phyloP scores from a whole-genome alignment of 768 basidiomycete genomes.

The Melanogaster broomeanus region DNA sequence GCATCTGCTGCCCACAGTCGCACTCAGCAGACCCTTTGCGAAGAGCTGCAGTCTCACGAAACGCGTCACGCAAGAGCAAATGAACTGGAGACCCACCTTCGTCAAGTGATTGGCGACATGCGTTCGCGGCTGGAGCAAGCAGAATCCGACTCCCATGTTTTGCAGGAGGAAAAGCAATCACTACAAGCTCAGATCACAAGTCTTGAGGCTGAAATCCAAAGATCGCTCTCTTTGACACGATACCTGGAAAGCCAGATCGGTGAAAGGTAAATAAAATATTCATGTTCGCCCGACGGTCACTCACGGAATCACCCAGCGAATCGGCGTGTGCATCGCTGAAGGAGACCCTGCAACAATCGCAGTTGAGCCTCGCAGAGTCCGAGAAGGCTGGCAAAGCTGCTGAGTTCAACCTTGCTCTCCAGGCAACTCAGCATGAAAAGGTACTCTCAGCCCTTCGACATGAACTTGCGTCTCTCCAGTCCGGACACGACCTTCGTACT shows the following conservation, averaged over 20 bases:
- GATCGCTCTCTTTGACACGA: slow-evolving; percentile 57
- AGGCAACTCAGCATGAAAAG: slow-evolving; percentile 67
- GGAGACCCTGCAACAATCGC: slow-evolving; percentile 42
- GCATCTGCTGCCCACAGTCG: slow-evolving; percentile 35
- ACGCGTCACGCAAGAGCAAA: slow-evolving; percentile 32
- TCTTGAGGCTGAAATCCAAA: slow-evolving; percentile 67
- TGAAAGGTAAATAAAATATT: slow-evolving; percentile 51
- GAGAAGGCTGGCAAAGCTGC: slow-evolving; percentile 62
- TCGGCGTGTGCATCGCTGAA: slow-evolving; percentile 39
- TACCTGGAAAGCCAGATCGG: slow-evolving; percentile 64
- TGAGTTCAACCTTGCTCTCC: slow-evolving; percentile 66
- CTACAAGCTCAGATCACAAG: slow-evolving; percentile 59
- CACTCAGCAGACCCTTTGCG: slow-evolving; percentile 30
- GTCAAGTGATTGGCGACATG: slow-evolving; percentile 36
- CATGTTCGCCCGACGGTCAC: neutral
- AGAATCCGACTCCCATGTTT: slow-evolving; percentile 33
- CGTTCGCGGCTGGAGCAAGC: slow-evolving; percentile 45
- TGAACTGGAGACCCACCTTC: slow-evolving; percentile 36
- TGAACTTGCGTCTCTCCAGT: slow-evolving; percentile 53
- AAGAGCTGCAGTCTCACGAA: slow-evolving; percentile 28
- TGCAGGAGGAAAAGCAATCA: slow-evolving; percentile 51
- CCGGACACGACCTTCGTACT: slow-evolving; percentile 55
- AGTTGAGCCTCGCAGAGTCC: slow-evolving; percentile 47
- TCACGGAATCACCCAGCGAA: slow-evolving; percentile 43
- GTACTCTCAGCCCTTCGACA: slow-evolving; percentile 57